Base-by-base conservation (phyloP, 495 filamentous ascomycete genomes). In the Penicillium crystallinum region DNA sequence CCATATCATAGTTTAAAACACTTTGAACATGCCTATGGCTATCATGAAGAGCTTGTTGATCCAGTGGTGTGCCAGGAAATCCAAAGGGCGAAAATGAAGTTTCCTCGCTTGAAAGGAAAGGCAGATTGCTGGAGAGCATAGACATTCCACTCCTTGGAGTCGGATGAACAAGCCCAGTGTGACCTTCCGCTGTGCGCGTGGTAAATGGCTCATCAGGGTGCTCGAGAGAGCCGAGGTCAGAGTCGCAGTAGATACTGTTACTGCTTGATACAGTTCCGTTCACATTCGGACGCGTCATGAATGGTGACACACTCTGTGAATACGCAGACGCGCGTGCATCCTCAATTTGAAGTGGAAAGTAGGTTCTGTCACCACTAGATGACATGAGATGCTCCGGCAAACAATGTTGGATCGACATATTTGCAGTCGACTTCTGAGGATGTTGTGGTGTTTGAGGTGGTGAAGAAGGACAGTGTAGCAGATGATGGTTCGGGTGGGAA, bases 11-110 rank as follows among this genome's bases (percentile, higher is more conserved):
- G 29, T 34, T 7, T 5, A 19, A 6, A 2, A 6, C 3, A 1
- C 18, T 34, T 5, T 29, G 19, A 2, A 11, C 12, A 14, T 23
- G 30, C 0, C 7, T 4, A 22, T 30, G 23, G 22, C n/a, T 8
- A 4, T 12, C 17, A 1, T 14, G 21, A 0, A 46, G 10, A 21
- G 38, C 5, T 9, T 29, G 33, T 8, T 49, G 36, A 0, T 52
- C 39, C 14, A 18, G 18, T 25, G 42, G 30, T 2, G 17, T 1
- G 18, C 46, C 52, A 4, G 30, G 12, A 7, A 48, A 25, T 1
- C 40, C 46, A 18, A 61, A 53, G 4, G 54, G 54, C 2, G 58
- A 53, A 0, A 56, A 7, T 2, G 61, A 54, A 1, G 49, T 44
- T 0, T 56, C 42, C 22, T 58, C 58, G 23, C 31, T 25, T 4